Percentiles rank a stretch among this genome's conserved stretches.
Evolutionary conservation across 2,329 filamentous ascomycete species (phyloP).

Genomic region (Cladobotryum mycophilum): DNA sequence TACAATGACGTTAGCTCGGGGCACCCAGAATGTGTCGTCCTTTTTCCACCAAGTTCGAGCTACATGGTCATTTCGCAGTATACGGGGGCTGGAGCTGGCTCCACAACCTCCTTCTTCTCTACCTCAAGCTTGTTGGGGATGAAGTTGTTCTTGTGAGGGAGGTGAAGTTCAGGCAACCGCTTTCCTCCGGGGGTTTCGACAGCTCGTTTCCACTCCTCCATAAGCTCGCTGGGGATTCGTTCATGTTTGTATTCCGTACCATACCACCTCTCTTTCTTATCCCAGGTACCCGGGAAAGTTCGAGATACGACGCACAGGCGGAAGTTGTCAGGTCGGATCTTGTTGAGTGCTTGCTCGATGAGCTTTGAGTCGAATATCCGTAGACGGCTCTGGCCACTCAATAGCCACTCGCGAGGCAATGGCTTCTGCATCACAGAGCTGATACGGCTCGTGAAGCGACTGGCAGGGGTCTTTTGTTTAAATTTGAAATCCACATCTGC

Average conservation of each 20-base stretch:
- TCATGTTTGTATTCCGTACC: conserved; percentile 88
- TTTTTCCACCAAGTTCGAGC: conserved; percentile 96
- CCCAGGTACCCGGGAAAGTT: conserved; percentile 76
- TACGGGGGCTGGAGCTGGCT: conserved; percentile 63
- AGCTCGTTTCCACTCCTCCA: conserved; percentile 63
- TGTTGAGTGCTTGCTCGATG: conserved; percentile 68
- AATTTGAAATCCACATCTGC: conserved; percentile 93
- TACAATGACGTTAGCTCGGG: conserved; percentile 81
- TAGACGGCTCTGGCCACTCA: conserved; percentile 72
- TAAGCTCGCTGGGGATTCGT: conserved; percentile 69
- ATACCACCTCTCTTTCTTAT: conserved; percentile 93
- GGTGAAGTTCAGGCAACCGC: conserved; percentile 65
- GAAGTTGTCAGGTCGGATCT: conserved; percentile 82
- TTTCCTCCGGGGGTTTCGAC: conserved; percentile 49
- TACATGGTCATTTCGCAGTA: conserved; percentile 77
- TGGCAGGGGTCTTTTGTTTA: conserved; percentile 85
- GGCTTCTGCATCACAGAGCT: conserved; percentile 89
- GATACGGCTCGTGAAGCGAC: conserved; percentile 78
- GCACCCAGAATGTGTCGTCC: conserved; percentile 97
- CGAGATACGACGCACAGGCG: conserved; percentile 77
- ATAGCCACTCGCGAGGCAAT: conserved; percentile 75
- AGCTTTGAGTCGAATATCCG: conserved; percentile 72
- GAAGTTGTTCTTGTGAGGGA: conserved; percentile 92
- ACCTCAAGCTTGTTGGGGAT: conserved; percentile 90
- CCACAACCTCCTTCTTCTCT: conserved; percentile 82